Percentiles rank a stretch among this genome's conserved stretches.
Conservation (phyloP, 2,329 filamentous ascomycete genomes). For the Cladobotryum mycophilum region DNA sequence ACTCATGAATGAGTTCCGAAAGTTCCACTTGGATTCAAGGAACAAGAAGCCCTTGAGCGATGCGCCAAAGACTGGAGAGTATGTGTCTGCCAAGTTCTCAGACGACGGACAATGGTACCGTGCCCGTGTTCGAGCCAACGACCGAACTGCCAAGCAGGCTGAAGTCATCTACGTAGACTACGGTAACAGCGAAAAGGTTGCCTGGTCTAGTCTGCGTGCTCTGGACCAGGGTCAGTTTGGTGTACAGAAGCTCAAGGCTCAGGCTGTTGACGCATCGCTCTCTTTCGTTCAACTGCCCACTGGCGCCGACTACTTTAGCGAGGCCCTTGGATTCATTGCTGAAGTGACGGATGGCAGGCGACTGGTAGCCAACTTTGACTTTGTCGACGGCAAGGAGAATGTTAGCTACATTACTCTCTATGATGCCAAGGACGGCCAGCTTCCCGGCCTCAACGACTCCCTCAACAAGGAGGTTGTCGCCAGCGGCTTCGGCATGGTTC, state of each 20-base stretch:
- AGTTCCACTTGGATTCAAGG: constrained; percentile 78
- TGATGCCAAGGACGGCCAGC: constrained; percentile 59
- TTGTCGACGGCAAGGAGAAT: constrained; percentile 70
- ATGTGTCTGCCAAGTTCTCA: constrained; percentile 85
- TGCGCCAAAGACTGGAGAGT: constrained; percentile 83
- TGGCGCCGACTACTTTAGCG: constrained; percentile 72
- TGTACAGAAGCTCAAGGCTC: constrained; percentile 72
- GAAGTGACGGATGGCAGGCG: constrained; percentile 68
- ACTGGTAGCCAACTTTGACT: constrained; percentile 88
- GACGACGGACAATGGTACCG: constrained; percentile 93
- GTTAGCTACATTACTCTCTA: constrained; percentile 82
- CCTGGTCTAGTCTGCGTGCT: constrained; percentile 79
- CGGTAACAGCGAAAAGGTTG: constrained; percentile 83
- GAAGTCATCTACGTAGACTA: constrained; percentile 96
- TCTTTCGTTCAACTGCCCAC: constrained; percentile 86
- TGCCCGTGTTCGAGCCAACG: constrained; percentile 82
- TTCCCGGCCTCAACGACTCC: constrained; percentile 61
- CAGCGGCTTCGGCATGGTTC: constrained; percentile 84
- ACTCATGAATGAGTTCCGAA: constrained; percentile 84
- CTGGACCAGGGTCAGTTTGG: constrained; percentile 75
- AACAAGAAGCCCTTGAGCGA: constrained; percentile 69
- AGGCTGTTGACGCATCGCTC: constrained; percentile 80
- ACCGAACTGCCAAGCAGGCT: constrained; percentile 79
- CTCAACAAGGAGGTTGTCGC: constrained; percentile 83
- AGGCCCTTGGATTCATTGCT: constrained; percentile 69